phyloP scores from a whole-genome alignment of 1,139 yeast species.

The Taiozyma onychis region DNA sequence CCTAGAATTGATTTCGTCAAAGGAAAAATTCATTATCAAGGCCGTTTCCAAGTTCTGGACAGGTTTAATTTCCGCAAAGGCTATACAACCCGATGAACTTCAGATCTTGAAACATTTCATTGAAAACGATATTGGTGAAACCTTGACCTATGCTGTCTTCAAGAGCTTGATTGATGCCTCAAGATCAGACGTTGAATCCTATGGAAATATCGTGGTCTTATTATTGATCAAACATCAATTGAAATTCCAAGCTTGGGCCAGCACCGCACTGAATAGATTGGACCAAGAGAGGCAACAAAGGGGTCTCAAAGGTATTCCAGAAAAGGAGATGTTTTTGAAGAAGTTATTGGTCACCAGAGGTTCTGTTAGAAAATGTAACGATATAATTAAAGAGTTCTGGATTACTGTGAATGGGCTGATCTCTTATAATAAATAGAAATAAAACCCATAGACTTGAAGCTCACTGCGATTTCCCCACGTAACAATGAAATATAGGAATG shows the following conservation, averaged over 20 bases:
- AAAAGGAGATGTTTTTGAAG: constrained; percentile 36
- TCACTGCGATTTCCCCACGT: neutral
- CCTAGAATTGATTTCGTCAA: constrained; percentile 41
- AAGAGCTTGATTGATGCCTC: constrained; percentile 40
- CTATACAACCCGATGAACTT: constrained; percentile 47
- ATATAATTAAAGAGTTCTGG: constrained; percentile 63
- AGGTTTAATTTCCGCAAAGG: constrained; percentile 44
- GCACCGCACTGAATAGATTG: constrained; percentile 27
- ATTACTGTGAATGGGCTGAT: constrained; percentile 33
- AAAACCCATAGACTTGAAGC: neutral
- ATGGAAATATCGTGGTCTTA: constrained; percentile 47
- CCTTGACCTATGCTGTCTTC: constrained; percentile 31
- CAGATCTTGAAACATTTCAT: constrained; percentile 30
- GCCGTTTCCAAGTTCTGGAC: constrained; percentile 66
- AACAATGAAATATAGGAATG: no score
- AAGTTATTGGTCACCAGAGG: constrained; percentile 63
- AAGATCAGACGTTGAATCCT: constrained; percentile 57
- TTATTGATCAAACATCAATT: constrained; percentile 50
- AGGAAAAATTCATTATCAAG: constrained; percentile 62
- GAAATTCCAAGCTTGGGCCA: constrained; percentile 43
- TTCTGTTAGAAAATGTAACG: constrained; percentile 45
- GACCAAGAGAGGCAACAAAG: constrained; percentile 25
- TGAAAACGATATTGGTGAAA: constrained; percentile 34
- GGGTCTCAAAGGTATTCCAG: constrained; percentile 19
- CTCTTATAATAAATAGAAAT: constrained; percentile 14